Evolutionary conservation across 352 stramenopile species (phyloP).

Genomic region (Plasmopara halstedii): DNA sequence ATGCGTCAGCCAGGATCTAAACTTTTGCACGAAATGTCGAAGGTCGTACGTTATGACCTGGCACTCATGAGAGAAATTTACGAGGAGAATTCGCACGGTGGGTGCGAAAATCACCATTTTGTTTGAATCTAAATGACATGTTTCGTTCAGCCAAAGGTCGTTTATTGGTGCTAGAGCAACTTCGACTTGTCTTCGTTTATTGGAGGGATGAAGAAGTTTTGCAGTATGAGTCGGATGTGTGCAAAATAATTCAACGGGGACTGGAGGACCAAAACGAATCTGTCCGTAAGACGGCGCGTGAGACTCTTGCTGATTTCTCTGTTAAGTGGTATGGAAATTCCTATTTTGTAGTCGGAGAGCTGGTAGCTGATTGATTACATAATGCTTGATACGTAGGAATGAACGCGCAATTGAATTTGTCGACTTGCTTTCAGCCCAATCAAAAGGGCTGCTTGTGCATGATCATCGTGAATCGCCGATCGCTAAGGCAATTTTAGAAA

Average conservation of each 20-base stretch:
- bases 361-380: neutral
- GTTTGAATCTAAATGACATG: too few relatives aligned
- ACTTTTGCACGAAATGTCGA: conserved; percentile 44
- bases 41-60: conserved; percentile 58
- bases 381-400: conserved; percentile 19
- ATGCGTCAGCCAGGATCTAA: conserved; percentile 41
- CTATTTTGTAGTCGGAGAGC: neutral
- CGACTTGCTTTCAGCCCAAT: conserved; percentile 29
- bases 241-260: conserved; percentile 41
- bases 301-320: conserved; percentile 39
- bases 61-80: conserved; percentile 40
- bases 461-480: conserved; percentile 43
- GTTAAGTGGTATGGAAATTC: conserved; percentile 32
- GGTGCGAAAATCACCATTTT: too few relatives aligned
- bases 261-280: conserved; percentile 33
- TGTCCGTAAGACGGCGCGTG: conserved; percentile 38
- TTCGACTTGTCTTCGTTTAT: conserved; percentile 43
- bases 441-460: conserved; percentile 32
- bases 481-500: conserved; percentile 32
- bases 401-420: conserved; percentile 43
- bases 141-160: conserved; percentile 38
- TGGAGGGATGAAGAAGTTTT: conserved; percentile 45
- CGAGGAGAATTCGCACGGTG: conserved; percentile 35
- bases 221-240: conserved; percentile 35
- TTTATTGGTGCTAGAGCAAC: conserved; percentile 46